Percentiles rank a stretch among this genome's conserved stretches.
Evolutionary conservation across 2,329 filamentous ascomycete genomes (phyloP).

Genomic region (Colletotrichum viniferum): DNA sequence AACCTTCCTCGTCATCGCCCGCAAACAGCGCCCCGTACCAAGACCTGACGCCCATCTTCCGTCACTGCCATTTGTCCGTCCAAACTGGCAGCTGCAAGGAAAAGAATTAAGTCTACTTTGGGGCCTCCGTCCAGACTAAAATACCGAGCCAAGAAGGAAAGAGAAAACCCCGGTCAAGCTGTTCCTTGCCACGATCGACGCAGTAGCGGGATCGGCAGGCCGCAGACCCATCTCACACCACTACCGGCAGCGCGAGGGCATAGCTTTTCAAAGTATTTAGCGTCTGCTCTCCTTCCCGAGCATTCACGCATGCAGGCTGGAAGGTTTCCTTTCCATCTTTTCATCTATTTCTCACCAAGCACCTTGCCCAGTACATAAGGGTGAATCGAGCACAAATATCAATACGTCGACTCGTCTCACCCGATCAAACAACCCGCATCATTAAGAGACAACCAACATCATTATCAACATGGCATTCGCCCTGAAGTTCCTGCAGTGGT

Average conservation of each 20-base stretch:
- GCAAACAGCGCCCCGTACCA: constrained; percentile 16
- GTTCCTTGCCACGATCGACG: constrained; percentile 15
- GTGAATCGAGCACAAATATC: background rate
- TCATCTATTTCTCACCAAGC: background rate
- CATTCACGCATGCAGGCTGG: rapidly evolving
- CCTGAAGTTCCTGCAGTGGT: constrained; percentile 72
- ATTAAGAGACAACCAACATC: background rate
- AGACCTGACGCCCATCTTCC: constrained; percentile 1
- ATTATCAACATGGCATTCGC: constrained; percentile 32
- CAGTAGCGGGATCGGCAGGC: constrained; percentile 12
- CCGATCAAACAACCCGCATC: background rate
- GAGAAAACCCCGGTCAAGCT: background rate
- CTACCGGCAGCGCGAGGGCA: background rate
- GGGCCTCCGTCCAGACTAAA: background rate
- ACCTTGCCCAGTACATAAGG: background rate
- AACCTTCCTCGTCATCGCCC: constrained; percentile 15
- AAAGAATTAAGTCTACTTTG: background rate
- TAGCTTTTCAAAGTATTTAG: background rate
- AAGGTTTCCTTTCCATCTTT: background rate
- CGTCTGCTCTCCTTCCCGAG: background rate
- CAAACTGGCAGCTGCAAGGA: background rate
- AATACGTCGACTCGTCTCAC: background rate
- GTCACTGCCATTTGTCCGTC: background rate
- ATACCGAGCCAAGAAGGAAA: background rate
- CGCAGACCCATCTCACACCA: background rate